These are phyloP conservation scores for Magnusiomyces ingens DNA, from an alignment of 1,139 yeast species.

Conservation along the genomic window DNA sequence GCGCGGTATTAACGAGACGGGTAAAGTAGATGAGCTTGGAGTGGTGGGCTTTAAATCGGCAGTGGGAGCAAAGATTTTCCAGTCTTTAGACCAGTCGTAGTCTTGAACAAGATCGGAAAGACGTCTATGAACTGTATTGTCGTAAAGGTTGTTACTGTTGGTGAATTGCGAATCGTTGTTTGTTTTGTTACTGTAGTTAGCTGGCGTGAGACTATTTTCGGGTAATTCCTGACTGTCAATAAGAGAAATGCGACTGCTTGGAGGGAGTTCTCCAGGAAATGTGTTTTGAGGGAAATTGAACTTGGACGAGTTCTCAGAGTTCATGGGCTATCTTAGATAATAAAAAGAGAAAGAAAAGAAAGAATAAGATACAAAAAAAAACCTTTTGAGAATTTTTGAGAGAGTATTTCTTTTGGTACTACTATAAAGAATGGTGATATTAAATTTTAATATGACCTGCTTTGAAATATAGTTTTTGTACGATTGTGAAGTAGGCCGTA, in stretches of 20 bases:
- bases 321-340: background rate
- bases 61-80: background rate
- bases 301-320: background rate
- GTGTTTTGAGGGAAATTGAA: background rate
- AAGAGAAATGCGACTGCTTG: background rate
- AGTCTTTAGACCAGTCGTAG: slow-evolving; percentile 5
- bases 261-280: background rate
- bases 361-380: background rate
- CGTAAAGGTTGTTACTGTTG: background rate
- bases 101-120: slow-evolving; percentile 5
- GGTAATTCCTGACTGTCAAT: background rate
- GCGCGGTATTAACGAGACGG: too few species aligned
- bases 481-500: too few species aligned
- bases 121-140: background rate
- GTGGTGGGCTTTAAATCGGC: too few species aligned
- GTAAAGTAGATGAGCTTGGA: too few species aligned
- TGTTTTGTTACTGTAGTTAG: background rate
- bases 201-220: background rate
- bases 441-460: too few species aligned
- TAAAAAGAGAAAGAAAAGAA: background rate
- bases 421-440: too few species aligned
- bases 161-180: background rate
- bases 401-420: too few species aligned
- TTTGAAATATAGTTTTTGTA: too few species aligned
- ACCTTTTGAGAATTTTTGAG: background rate